These are phyloP conservation scores for Aspergillus bridgeri DNA, from an alignment of 495 filamentous ascomycete species.

Conservation along the genomic window DNA sequence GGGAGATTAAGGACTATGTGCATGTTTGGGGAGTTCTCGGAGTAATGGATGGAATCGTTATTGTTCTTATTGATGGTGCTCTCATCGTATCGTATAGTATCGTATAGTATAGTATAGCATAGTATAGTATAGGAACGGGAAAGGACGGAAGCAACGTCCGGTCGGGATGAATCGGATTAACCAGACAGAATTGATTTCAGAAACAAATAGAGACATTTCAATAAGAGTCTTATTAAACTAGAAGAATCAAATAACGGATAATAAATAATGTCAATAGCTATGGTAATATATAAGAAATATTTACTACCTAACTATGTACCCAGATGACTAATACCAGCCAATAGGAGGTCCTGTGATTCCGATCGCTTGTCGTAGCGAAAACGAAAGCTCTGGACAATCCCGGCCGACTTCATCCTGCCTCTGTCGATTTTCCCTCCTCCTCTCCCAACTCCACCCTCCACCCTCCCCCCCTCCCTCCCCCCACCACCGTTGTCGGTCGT, in stretches of 20 bases:
- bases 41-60: no score
- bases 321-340: no score
- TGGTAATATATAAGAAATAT: background rate
- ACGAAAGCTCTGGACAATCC: slow-evolving; percentile 44
- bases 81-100: no score
- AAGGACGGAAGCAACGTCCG: slow-evolving; percentile 10
- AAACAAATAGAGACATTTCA: no score
- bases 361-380: slow-evolving; percentile 39
- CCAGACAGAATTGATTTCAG: no score
- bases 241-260: no score
- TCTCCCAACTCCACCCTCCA: slow-evolving; percentile 23
- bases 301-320: background rate
- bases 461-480: slow-evolving; percentile 21
- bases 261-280: background rate
- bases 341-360: slow-evolving; percentile 46
- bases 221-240: no score
- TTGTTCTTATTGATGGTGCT: no score
- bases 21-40: slow-evolving; percentile 25
- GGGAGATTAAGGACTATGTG: slow-evolving; percentile 24
- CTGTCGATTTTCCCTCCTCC: slow-evolving; percentile 30
- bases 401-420: slow-evolving; percentile 33
- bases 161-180: slow-evolving; percentile 4
- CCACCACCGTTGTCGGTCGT: slow-evolving; percentile 18
- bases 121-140: no score
- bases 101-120: no score